phyloP scores from a whole-genome alignment of 176 grass and related monocot species.

The Oryza rufipogon region DNA sequence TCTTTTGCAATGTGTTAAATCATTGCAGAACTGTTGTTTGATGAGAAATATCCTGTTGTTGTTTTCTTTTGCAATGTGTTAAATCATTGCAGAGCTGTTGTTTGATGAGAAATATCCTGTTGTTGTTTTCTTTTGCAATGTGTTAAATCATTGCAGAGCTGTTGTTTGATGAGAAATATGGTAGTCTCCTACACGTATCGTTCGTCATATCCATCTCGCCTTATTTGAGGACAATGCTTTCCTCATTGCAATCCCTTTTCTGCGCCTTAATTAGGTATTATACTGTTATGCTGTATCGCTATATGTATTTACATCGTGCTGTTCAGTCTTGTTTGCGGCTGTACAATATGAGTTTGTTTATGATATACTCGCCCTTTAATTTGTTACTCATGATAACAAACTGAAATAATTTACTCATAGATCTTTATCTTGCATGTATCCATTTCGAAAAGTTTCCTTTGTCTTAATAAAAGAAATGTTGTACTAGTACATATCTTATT shows the following conservation, averaged over 20 bases:
- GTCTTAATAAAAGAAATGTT: neutral
- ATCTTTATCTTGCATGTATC: conserved; percentile 8
- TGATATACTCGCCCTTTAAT: neutral
- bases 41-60: too few species aligned
- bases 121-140: too few species aligned
- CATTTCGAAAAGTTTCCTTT: neutral
- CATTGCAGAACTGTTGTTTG: too few species aligned
- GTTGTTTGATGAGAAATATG: neutral
- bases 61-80: too few species aligned
- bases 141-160: too few species aligned
- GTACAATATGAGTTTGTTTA: conserved; percentile 2
- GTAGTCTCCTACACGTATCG: neutral
- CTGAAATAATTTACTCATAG: neutral
- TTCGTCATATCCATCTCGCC: neutral
- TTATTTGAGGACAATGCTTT: neutral
- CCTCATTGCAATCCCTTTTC: neutral
- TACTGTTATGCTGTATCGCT: neutral
- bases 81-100: too few species aligned
- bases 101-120: neutral
- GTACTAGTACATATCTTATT: neutral
- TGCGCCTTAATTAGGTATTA: neutral
- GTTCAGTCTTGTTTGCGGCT: neutral
- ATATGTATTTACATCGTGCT: conserved; percentile 15
- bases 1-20: too few species aligned
- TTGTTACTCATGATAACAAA: neutral